Base-by-base conservation (phyloP, 176 grass and related monocot genomes). In the Bonia amplexicaulis region DNA sequence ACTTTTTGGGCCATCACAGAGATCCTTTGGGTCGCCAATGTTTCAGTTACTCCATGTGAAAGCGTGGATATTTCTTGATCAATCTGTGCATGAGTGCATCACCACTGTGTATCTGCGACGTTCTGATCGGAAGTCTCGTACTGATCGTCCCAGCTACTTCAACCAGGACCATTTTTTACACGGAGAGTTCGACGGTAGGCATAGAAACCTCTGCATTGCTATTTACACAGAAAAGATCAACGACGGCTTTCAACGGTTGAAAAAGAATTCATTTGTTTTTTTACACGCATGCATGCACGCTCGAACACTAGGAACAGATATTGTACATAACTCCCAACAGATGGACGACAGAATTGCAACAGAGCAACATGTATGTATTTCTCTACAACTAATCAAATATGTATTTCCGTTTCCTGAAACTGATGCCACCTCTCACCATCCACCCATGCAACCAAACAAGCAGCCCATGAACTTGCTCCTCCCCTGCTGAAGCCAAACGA, bases 371-470 rank as follows among this genome's bases (percentile, higher is more conserved):
- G 55, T 23, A 11, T 71, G 8, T 3, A 12, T 44, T 25, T 23
- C 12, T 71, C 7, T 73, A 10, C 44, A 49, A 5, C 22, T 15
- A 23, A 23, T 71, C 12, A 25, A 25, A n/a, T 29, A 19, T 51
- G 12, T 31, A 72, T 25, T 74, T 33, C 15, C 26, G 49, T 26
- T 52, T 9, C 27, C 25, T 85, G 22, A 57, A 7, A 9, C 41
- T 0, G 66, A 9, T 9, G 7, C 41, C 77, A 61, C 66, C n/a
- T 69, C 48, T 62, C 74, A 82, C 85, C 73, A 79, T 65, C 73
- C 53, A 46, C 80, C 75, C 40, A 80, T 42, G 71, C 91, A 92
- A 12, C 91, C 87, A 46, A 90, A 78, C 16, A 92, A 52, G 75
- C 69, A 87, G 41, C 69, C 80, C 79, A 79, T 86, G 59, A 84